Conservation (phyloP, 2,329 filamentous ascomycete species). For the Cladosporium sp. region DNA sequence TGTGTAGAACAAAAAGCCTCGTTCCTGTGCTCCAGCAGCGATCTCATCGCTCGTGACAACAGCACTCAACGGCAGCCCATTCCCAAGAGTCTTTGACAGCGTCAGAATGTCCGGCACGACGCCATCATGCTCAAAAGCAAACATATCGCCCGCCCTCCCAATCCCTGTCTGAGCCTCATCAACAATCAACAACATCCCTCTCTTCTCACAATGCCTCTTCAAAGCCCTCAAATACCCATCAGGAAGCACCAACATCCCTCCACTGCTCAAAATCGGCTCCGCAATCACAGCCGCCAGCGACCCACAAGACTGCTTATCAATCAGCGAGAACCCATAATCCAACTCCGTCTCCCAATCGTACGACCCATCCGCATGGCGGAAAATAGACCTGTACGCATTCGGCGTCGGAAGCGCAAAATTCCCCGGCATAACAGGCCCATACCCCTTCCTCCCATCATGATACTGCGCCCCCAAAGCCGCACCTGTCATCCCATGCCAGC, state of each 20-base stretch:
- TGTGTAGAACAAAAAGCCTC: constrained; percentile 27
- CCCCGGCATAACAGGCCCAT: constrained; percentile 49
- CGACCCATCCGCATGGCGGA: constrained; percentile 53
- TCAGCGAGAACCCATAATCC: constrained; percentile 57
- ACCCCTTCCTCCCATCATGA: constrained; percentile 46
- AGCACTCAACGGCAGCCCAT: constrained; percentile 27
- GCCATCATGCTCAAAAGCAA: constrained; percentile 53
- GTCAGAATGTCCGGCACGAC: constrained; percentile 47
- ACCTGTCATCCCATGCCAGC: constrained; percentile 58
- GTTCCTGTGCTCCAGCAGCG: constrained; percentile 19
- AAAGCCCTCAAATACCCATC: constrained; percentile 54
- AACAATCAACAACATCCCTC: constrained; percentile 55
- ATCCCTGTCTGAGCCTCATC: constrained; percentile 59
- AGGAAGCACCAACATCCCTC: constrained; percentile 57
- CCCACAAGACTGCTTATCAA: constrained; percentile 56
- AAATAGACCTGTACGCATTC: constrained; percentile 58
- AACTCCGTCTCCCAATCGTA: constrained; percentile 64
- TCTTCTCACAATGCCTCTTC: constrained; percentile 49
- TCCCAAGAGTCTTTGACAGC: constrained; percentile 28
- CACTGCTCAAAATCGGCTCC: constrained; percentile 57
- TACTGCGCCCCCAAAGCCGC: constrained; percentile 51
- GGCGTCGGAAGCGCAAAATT: constrained; percentile 55
- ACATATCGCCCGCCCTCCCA: constrained; percentile 53
- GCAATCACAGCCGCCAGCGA: constrained; percentile 60
- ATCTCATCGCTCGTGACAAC: constrained; percentile 25